A percentile compares a stretch with the other conserved stretches of the same genome.
Conservation (phyloP, 306 rosid genomes). For the Lithocarpus polystachyus region DNA sequence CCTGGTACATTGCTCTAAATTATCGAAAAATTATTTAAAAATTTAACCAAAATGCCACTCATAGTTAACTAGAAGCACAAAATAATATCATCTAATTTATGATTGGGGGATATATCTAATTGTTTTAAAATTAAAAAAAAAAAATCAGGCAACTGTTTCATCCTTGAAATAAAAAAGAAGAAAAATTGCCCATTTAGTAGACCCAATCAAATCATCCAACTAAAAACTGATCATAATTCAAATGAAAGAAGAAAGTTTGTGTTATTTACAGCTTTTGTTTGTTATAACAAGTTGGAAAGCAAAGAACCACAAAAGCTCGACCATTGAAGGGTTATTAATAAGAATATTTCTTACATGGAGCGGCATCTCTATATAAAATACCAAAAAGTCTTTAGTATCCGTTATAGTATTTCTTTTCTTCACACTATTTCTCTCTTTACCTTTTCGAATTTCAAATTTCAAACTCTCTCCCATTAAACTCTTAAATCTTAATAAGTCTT, state of each 20-base stretch:
- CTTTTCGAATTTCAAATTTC: slow-evolving; percentile 64
- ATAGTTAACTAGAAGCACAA: too few species aligned
- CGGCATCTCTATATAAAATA: background rate
- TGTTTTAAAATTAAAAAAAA: too few species aligned
- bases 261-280: too few species aligned
- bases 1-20: rapidly evolving
- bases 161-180: background rate
- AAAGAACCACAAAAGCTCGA: too few species aligned
- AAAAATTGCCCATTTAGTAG: background rate
- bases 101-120: too few species aligned
- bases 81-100: too few species aligned
- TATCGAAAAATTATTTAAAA: too few species aligned
- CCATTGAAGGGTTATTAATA: background rate
- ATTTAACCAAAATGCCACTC: too few species aligned
- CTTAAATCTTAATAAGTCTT: background rate
- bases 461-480: slow-evolving; percentile 10
- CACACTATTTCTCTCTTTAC: background rate
- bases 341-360: background rate
- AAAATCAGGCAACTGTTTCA: too few species aligned
- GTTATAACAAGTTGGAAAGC: too few species aligned
- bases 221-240: background rate
- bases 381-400: slow-evolving; percentile 32
- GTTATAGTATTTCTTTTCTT: slow-evolving; percentile 20
- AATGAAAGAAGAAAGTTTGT: background rate
- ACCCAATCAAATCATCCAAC: background rate